Base-by-base conservation (phyloP, 768 basidiomycete genomes). In the Leccinum broughii region DNA sequence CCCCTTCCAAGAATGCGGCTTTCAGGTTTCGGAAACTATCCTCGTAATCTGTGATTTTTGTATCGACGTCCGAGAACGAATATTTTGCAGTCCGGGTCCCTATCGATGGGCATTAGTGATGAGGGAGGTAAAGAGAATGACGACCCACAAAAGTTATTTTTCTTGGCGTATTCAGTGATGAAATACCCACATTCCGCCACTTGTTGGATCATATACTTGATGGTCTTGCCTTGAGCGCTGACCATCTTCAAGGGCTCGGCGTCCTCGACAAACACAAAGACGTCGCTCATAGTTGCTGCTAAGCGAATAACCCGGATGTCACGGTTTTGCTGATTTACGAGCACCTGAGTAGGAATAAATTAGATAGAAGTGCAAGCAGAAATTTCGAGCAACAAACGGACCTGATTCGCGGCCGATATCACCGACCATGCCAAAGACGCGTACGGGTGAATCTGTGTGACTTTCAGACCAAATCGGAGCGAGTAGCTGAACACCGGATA, bases 161-260 rank as follows among this genome's bases (percentile, higher is more conserved):
- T 58, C 20, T 61, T 69, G 32, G 62, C 54, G 8, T 69, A 69
- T 49, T 68, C 67, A 2, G 62, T n/a, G 17, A 68, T 66, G 56
- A 68, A 68, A 32, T 69, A 69, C 6, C 67, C 67, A 39, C 66
- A 68, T 51, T 68, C 67, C 26, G 67, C 66, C 44, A 68, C 59
- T 15, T 68, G 67, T 11, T 57, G 68, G 28, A 68, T 54, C n/a
- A 68, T 26, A 51, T 53, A 37, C 44, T 17, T 64, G 34, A 66
- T 49, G 3, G 49, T 30, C 17, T 56, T 37, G 28, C 6, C 35
- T 17, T 69, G 67, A 5, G 57, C 59, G 24, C 59, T 30, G n/a
- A 61, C 39, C 3, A 17, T 39, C 49, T 51, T 66, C 59, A 66
- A 54, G 6, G 59, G 13, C 1, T 52, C 60, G 1, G 62, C 57